Evolutionary conservation across 257 asterid genomes (phyloP), one percentile per base, ranked within the genome.

Genomic region (Solanum tacnaense): DNA sequence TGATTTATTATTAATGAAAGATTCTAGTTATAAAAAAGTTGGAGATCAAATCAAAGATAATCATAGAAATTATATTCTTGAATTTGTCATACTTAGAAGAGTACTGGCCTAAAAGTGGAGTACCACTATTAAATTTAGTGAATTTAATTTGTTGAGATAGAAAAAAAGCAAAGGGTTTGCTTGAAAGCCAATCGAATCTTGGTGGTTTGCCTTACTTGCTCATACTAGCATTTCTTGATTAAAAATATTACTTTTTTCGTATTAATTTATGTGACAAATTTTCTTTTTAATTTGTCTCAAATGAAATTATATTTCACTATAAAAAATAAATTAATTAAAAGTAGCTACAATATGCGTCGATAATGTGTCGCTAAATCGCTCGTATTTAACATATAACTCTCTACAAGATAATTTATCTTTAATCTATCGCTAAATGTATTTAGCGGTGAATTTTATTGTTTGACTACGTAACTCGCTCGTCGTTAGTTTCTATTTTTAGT

Each of bases 101-200:
- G 85, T 39, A 35, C 6, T 79, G 39, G 85, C 70, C 70, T 82
- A 46, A 82, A 46, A 82, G 70, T 82, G 85, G 85, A 29, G 85
- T 67, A 82, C 85, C 85, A 49, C 85, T 49, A 82, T 29, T 62
- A 23, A 62, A 62, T n/a, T 82, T 82, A 10, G 39, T 71, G 39
- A 18, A 13, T 49, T 81, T 16, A 18, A 58, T 82, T 82, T 9
- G 13, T 31, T 81, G 67, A 49, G n/a, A 86, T 29, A 31, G n/a
- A 46, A 62, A 56, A 73, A 71, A 87, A 56, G 49, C 60, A 76
- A 78, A 75, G 52, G 46, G 86, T 83, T 87, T 81, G 87, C 84
- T 87, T 87, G 73, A 87, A 87, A 87, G 89, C 39, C 87, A 87
- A 82, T 38, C 36, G 87, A 82, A 81, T 87, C 87, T 87, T 31